A percentile compares a stretch with the other conserved stretches of the same genome.
Conservation (phyloP, 1,139 yeast genomes). For the Suhomyces panamericanus region DNA sequence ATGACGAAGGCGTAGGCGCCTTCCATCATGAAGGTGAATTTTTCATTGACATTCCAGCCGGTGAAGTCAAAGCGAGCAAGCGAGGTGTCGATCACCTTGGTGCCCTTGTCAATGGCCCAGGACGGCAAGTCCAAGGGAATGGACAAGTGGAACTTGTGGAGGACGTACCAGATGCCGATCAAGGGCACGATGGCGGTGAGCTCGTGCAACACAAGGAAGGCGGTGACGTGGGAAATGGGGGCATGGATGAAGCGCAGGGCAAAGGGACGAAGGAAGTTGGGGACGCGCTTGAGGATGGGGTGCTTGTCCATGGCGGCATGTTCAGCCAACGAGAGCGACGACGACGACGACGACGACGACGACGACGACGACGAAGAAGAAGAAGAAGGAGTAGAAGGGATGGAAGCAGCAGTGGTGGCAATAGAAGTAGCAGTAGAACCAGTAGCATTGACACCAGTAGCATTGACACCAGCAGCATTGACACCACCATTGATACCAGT, state of each 20-base stretch:
- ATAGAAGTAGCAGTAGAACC: background rate
- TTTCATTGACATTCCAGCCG: constrained; percentile 46
- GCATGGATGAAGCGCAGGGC: constrained; percentile 53
- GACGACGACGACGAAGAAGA: no score
- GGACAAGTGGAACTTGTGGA: constrained; percentile 52
- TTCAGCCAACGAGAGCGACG: background rate
- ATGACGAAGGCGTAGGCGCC: constrained; percentile 90
- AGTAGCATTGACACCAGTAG: background rate
- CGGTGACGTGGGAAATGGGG: constrained; percentile 68
- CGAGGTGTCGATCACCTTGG: constrained; percentile 54
- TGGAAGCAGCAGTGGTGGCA: no score
- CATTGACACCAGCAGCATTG: background rate
- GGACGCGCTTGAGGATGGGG: constrained; percentile 43
- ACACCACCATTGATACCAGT: background rate
- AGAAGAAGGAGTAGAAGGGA: no score
- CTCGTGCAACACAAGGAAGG: constrained; percentile 83
- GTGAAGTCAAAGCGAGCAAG: constrained; percentile 35
- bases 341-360: no score
- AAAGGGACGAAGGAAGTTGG: constrained; percentile 51
- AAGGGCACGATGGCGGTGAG: constrained; percentile 81
- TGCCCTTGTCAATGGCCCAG: constrained; percentile 65
- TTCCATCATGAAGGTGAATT: constrained; percentile 61
- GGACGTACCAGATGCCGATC: constrained; percentile 70
- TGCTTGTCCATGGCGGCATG: constrained; percentile 15
- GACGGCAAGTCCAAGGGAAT: constrained; percentile 60